Evolutionary conservation across 2,329 filamentous ascomycete species (phyloP).

Genomic region (Graphiopsis chlorocephala): DNA sequence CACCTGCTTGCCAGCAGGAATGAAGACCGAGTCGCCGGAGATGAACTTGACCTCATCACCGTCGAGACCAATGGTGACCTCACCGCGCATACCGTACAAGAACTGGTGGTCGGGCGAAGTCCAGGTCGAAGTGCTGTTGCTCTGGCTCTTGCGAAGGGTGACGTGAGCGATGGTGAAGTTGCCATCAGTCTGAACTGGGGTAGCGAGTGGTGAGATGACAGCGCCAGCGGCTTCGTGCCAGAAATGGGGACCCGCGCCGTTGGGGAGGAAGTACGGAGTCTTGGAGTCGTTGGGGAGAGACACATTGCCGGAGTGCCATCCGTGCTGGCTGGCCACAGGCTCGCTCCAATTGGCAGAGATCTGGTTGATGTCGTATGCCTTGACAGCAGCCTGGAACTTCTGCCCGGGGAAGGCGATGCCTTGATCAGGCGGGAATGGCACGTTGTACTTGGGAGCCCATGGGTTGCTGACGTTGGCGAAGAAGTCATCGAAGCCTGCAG

Average conservation of each 20-base stretch:
- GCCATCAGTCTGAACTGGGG: constrained; percentile 16
- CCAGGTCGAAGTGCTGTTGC: neutral
- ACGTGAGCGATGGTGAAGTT: constrained; percentile 20
- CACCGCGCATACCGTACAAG: constrained; percentile 9
- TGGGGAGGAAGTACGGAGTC: constrained; percentile 19
- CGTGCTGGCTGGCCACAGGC: neutral
- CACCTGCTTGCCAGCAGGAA: constrained; percentile 1
- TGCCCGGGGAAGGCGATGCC: constrained; percentile 11
- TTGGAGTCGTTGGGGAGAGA: constrained; percentile 17
- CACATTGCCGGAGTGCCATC: constrained; percentile 15
- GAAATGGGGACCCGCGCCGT: constrained; percentile 19
- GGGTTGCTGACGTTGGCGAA: constrained; percentile 18
- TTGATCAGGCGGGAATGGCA: constrained; percentile 20
- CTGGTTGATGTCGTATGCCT: constrained; percentile 17
- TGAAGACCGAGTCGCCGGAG: constrained; percentile 5
- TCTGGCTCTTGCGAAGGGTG: constrained; percentile 4
- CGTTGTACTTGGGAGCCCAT: constrained; percentile 18
- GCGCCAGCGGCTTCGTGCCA: constrained; percentile 18
- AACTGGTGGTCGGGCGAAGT: constrained; percentile 3
- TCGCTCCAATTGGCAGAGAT: constrained; percentile 13
- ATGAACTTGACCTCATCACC: constrained; percentile 9
- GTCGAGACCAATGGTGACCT: constrained; percentile 1
- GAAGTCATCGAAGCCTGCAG: constrained; percentile 22
- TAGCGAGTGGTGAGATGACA: constrained; percentile 20
- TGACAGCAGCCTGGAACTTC: constrained; percentile 3